Percentiles rank a stretch among this genome's conserved stretches.
Conservation (phyloP, 2,329 filamentous ascomycete genomes). For the Pezizomycotina sp. region DNA sequence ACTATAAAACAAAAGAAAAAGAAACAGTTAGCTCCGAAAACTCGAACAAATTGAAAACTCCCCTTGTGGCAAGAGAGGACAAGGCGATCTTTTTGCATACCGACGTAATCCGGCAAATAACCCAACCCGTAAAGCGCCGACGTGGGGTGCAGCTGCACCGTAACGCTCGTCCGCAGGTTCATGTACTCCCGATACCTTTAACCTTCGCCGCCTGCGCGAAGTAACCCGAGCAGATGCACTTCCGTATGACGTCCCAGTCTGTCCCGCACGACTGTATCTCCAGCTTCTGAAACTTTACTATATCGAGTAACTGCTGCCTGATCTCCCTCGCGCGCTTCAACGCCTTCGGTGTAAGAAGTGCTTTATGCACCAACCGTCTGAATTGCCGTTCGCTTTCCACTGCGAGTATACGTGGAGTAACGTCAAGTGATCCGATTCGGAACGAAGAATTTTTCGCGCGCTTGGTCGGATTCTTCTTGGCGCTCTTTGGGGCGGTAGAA, state of each 20-base stretch:
- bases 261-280: constrained; percentile 72
- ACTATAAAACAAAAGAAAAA: constrained; percentile 32
- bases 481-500: constrained; percentile 96
- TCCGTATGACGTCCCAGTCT: constrained; percentile 89
- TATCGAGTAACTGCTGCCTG: constrained; percentile 78
- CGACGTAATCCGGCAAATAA: constrained; percentile 84
- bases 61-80: no score
- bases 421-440: constrained; percentile 90
- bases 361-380: constrained; percentile 77
- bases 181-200: constrained; percentile 96
- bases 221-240: constrained; percentile 94
- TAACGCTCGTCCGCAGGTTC: constrained; percentile 86
- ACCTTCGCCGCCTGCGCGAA: constrained; percentile 95
- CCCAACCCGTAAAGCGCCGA: constrained; percentile 82
- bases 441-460: constrained; percentile 95
- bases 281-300: constrained; percentile 92
- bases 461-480: constrained; percentile 87
- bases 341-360: constrained; percentile 94
- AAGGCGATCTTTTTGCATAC: constrained; percentile 11
- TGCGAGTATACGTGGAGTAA: constrained; percentile 90
- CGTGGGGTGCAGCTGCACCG: constrained; percentile 85
- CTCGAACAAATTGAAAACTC: no score
- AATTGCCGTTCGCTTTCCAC: constrained; percentile 81
- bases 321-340: constrained; percentile 85
- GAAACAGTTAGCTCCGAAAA: not conserved